Percentiles rank a stretch among this genome's conserved stretches.
phyloP scores from a whole-genome alignment of 176 grass and related monocot species.

The Lolium perenne region DNA sequence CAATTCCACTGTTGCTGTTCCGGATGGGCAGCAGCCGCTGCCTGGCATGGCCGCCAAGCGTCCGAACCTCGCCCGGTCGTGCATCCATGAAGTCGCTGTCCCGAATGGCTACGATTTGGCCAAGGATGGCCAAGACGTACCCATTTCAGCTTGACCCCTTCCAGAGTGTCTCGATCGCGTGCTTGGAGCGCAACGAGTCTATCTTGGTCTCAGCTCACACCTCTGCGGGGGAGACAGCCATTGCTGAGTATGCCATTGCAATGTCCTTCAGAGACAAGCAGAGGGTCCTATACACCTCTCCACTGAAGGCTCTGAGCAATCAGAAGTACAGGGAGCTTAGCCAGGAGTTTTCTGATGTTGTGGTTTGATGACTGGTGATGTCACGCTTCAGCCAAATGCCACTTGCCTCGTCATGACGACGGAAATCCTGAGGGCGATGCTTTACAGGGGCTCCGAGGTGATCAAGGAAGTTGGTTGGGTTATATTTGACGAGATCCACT shows the following conservation, averaged over 20 bases:
- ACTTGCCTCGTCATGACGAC: slow-evolving; percentile 98
- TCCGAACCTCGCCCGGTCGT: slow-evolving; percentile 68
- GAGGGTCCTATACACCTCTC: slow-evolving; percentile 94
- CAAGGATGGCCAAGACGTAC: slow-evolving; percentile 93
- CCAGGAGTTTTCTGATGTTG: slow-evolving; percentile 92
- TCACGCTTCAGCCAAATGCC: slow-evolving; percentile 89
- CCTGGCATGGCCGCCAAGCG: slow-evolving; percentile 63
- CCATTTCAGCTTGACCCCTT: slow-evolving; percentile 94
- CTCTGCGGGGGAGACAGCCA: slow-evolving; percentile 89
- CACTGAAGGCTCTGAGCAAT: slow-evolving; percentile 93
- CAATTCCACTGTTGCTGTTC: background rate
- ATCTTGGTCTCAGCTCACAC: slow-evolving; percentile 95
- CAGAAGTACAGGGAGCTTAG: slow-evolving; percentile 98
- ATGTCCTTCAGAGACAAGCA: slow-evolving; percentile 98
- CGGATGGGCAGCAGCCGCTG: background rate
- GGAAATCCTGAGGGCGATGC: slow-evolving; percentile 95
- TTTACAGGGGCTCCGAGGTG: slow-evolving; percentile 95
- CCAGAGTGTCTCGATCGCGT: slow-evolving; percentile 84
- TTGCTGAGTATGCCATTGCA: slow-evolving; percentile 92
- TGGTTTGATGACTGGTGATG: slow-evolving; percentile 92
- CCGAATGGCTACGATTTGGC: slow-evolving; percentile 61
- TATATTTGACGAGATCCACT: slow-evolving; percentile 99
- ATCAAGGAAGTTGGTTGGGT: slow-evolving; percentile 99
- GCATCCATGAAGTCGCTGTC: slow-evolving; percentile 91
- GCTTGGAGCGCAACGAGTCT: slow-evolving; percentile 88